phyloP scores from a whole-genome alignment of 2,329 filamentous ascomycete genomes.

The Sordariomycetes sp. region DNA sequence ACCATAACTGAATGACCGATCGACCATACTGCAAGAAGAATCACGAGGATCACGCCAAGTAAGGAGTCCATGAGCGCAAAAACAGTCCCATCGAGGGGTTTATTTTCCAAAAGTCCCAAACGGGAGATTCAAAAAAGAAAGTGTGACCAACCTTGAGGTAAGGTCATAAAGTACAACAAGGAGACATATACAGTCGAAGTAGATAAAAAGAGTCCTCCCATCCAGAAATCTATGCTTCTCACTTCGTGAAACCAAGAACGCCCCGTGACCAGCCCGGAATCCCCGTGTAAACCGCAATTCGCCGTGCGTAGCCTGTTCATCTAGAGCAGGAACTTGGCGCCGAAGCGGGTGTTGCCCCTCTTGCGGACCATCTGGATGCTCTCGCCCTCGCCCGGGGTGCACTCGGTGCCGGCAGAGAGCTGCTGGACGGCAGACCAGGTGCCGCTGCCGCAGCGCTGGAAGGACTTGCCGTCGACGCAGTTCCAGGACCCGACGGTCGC shows the following conservation, averaged over 20 bases:
- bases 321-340: conserved; percentile 9
- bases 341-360: conserved; percentile 2
- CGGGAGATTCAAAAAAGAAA: no score
- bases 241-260: not conserved
- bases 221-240: no score
- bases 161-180: not conserved
- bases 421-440: conserved; percentile 28
- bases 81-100: no score
- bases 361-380: conserved; percentile 7
- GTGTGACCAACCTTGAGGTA: no score
- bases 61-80: no score
- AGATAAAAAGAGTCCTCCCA: not conserved
- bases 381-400: conserved; percentile 24
- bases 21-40: no score
- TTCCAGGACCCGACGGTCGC: conserved; percentile 36
- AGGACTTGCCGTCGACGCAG: conserved; percentile 34
- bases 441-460: conserved; percentile 41
- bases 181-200: not conserved
- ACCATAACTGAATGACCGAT: no score
- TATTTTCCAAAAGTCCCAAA: no score
- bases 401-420: conserved; percentile 31
- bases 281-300: not conserved
- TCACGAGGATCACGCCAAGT: no score
- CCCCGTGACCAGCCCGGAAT: no score
- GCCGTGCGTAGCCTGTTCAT: not conserved